Evolutionary conservation across 2,329 filamentous ascomycete genomes (phyloP).

Genomic region (Biscogniauxia mediterranea): DNA sequence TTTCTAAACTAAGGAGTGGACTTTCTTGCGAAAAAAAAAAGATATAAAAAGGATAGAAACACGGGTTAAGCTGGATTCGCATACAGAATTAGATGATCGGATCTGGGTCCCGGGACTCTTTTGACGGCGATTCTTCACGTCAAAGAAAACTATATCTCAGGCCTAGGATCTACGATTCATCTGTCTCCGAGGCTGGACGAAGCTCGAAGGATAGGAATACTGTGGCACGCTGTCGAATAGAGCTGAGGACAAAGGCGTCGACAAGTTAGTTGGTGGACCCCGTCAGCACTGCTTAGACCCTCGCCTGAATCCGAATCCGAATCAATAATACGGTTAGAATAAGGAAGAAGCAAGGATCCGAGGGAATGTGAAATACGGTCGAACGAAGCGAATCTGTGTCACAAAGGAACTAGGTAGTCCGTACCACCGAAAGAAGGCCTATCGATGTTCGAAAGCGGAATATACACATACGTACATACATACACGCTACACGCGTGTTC

Average conservation of each 20-base stretch:
- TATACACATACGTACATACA: constrained; percentile 1
- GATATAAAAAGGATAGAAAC: background rate
- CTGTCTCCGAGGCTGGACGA: background rate
- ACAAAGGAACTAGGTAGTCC: constrained; percentile 21
- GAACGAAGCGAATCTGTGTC: constrained; percentile 5
- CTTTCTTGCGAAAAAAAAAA: background rate
- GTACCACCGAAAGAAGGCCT: constrained; percentile 7
- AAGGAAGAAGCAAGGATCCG: background rate
- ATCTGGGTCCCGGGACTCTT: background rate
- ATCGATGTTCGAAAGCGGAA: constrained; percentile 12
- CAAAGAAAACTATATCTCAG: constrained; percentile 1
- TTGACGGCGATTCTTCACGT: constrained; percentile 12
- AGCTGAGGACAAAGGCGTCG: background rate
- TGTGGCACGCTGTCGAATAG: background rate
- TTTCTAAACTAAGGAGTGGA: background rate
- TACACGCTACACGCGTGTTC: background rate
- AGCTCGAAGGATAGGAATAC: background rate
- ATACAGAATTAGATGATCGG: background rate
- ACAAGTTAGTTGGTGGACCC: background rate
- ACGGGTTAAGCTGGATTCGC: background rate
- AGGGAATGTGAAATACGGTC: background rate
- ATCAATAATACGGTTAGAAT: background rate
- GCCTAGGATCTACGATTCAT: background rate
- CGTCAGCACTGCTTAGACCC: background rate
- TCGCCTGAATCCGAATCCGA: background rate